Evolutionary conservation across 495 filamentous ascomycete species (phyloP), one percentile per base, ranked within the genome.

Genomic region (Annulohypoxylon moriforme): DNA sequence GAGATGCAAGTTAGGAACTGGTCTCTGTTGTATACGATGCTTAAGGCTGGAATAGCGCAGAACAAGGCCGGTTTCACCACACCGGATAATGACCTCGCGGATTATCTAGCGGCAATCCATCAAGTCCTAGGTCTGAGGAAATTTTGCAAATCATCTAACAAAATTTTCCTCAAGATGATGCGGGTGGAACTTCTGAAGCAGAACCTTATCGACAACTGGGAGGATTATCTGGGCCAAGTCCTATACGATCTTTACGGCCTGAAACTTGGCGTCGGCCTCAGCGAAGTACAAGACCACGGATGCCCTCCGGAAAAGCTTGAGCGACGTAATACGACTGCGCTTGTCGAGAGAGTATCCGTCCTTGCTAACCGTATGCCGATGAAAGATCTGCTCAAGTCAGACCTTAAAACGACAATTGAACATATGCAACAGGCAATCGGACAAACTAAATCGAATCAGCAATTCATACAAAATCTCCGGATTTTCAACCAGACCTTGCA

Each of bases 1-100:
- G 94, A 98, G 64, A 92, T 97, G 87, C 91, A 97, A 69, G 90
- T 98, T 6, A 89, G 92, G 44, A 89, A 89, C 27, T 98, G 96
- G 94, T 90, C 91, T 9, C 79, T 98, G 31, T 88, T 92, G 61
- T 90, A 89, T 77, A 87, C 87, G 0, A 83, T 97, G 58, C 73
- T 97, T 14, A 91, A 91, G 68, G 91, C 94, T 72, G 91, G 87
- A 14, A 90, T 93, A 38, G 73, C 81, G 0, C 92, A 96, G 72
- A 90, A 91, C 61, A 75, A 78, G 14, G 84, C 88, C 11, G 56
- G 85, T 0, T 94, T 94, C 67, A 78, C 86, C 1, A 85, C 83
- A 29, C 85, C 89, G 0, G 83, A 89, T 58, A 92, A 91, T 58
- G 91, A 93, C 73, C 83, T 90, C 44, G 87, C 93, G 36, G 88